Evolutionary conservation across 768 basidiomycete species (phyloP).

Genomic region (Termitomyces titanicus): DNA sequence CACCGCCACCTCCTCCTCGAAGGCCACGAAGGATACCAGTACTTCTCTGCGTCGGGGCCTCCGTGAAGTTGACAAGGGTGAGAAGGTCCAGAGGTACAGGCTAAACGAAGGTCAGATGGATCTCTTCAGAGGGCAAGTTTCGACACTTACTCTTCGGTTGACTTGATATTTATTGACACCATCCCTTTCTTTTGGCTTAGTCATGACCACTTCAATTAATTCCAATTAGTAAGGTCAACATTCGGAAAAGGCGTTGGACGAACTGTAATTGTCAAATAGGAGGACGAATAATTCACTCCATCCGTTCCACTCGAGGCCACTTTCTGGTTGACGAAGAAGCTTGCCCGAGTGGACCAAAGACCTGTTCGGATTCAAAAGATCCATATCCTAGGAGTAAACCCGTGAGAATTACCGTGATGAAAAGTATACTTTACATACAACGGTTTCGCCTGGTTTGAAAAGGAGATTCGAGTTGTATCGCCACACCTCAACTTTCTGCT

Average conservation of each 20-base stretch:
- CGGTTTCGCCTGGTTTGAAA: conserved; percentile 74
- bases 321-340: conserved; percentile 83
- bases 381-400: conserved; percentile 64
- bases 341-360: conserved; percentile 83
- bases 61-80: conserved; percentile 79
- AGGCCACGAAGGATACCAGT: conserved; percentile 69
- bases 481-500: conserved; percentile 90
- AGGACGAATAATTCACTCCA: conserved; percentile 90
- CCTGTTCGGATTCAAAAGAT: conserved; percentile 78
- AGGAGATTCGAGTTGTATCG: conserved; percentile 74
- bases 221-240: conserved; percentile 7
- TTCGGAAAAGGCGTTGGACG: conserved; percentile 20
- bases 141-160: conserved; percentile 62
- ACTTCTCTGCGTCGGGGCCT: conserved; percentile 72
- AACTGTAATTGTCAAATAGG: conserved; percentile 93
- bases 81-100: conserved; percentile 92
- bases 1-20: conserved; percentile 37
- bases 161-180: conserved; percentile 74
- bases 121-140: not conserved
- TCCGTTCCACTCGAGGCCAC: conserved; percentile 82
- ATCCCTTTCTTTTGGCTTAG: conserved; percentile 79
- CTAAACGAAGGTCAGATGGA: conserved; percentile 33
- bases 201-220: conserved; percentile 75
- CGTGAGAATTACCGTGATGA: not conserved
- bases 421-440: conserved; percentile 33